Percentiles rank a stretch among this genome's conserved stretches.
Evolutionary conservation across 176 grass and related monocot genomes (phyloP).

Genomic region (Phyllostachys edulis): DNA sequence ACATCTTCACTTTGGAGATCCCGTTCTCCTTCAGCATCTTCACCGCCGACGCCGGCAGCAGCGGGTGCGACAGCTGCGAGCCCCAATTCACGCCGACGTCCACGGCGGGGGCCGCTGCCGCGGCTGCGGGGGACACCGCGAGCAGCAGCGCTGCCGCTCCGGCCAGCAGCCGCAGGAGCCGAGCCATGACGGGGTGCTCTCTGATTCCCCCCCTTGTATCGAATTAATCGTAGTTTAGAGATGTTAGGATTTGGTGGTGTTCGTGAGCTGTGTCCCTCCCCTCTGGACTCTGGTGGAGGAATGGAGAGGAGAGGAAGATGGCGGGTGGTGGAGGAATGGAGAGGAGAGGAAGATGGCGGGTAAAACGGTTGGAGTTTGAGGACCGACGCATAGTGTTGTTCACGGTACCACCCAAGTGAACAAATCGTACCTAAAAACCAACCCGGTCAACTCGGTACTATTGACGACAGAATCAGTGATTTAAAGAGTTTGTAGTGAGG

Average conservation of each 20-base stretch:
- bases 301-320: conserved; percentile 12
- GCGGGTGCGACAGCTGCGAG: conserved; percentile 65
- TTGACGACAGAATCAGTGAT: too few species aligned
- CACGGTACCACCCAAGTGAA: too few species aligned
- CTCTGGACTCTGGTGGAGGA: neutral
- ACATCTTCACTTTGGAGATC: conserved; percentile 66
- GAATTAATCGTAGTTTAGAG: neutral
- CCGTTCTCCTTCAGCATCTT: conserved; percentile 74
- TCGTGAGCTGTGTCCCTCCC: neutral
- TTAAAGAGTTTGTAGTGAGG: too few species aligned
- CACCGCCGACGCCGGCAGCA: conserved; percentile 44
- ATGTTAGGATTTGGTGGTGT: neutral
- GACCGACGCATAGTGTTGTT: too few species aligned
- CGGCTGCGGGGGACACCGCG: neutral
- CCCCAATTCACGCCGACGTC: conserved; percentile 82
- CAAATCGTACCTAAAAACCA: too few species aligned
- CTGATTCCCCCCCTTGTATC: neutral
- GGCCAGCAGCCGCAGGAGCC: conserved; percentile 36
- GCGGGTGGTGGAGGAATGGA: conserved; percentile 34
- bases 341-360: conserved; percentile 44
- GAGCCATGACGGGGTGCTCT: conserved; percentile 28
- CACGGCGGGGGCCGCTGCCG: neutral
- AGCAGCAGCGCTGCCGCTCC: conserved; percentile 34
- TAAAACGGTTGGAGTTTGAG: conserved; percentile 27
- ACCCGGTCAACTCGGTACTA: too few species aligned